Conservation (phyloP, 371 early-diverging fungal species). For the Gilbertella persicaria region DNA sequence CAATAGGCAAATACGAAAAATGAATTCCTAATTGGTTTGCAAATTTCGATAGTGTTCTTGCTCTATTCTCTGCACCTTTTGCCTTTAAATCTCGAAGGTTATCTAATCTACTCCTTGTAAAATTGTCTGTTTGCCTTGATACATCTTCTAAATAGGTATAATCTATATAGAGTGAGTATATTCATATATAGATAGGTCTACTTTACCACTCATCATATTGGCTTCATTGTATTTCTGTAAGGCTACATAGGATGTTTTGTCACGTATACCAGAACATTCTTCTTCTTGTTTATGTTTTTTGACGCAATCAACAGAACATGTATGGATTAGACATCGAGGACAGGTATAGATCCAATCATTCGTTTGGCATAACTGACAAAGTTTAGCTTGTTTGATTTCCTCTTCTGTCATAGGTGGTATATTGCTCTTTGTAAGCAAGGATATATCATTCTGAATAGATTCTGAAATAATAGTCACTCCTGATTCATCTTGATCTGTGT, state of each 20-base stretch:
- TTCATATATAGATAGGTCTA: neutral
- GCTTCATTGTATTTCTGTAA: conserved; percentile 53
- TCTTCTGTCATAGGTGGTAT: neutral
- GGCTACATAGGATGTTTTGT: conserved; percentile 60
- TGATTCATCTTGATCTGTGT: neutral
- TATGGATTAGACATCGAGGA: conserved; percentile 62
- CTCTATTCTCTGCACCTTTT: conserved; percentile 8
- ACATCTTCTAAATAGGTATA: conserved; percentile 52
- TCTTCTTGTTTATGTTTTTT: conserved; percentile 61
- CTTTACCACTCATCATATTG: conserved; percentile 70
- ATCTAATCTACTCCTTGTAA: conserved; percentile 31
- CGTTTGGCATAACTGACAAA: conserved; percentile 40
- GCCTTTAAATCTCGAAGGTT: conserved; percentile 9
- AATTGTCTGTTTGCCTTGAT: conserved; percentile 36
- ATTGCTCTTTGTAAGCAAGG: neutral
- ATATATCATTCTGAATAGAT: neutral
- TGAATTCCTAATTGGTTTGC: conserved; percentile 31
- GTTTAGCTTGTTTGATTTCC: conserved; percentile 5
- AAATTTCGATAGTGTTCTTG: conserved; percentile 19
- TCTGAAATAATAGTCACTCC: neutral
- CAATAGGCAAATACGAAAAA: conserved; percentile 30
- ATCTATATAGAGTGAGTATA: conserved; percentile 17
- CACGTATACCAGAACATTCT: conserved; percentile 65
- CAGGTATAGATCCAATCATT: conserved; percentile 65
- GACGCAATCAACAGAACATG: conserved; percentile 70